Evolutionary conservation across 2,329 filamentous ascomycete genomes (phyloP).

Genomic region (Daldinia sp.): DNA sequence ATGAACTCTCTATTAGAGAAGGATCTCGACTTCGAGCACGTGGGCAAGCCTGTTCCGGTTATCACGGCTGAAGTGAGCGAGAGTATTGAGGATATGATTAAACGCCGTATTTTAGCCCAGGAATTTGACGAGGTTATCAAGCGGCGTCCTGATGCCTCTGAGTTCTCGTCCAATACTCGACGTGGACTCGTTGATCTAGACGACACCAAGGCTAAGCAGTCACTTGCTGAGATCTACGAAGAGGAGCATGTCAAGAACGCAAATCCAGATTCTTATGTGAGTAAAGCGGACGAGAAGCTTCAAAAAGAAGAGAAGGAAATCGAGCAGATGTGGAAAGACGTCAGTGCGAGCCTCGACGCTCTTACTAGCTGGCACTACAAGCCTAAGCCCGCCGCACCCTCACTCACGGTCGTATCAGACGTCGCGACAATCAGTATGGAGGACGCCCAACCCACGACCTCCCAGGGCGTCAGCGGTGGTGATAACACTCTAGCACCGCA

Average conservation of each 20-base stretch:
- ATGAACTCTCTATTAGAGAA: conserved; percentile 92
- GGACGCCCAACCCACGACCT: conserved; percentile 87
- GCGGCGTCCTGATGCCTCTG: conserved; percentile 77
- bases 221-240: conserved; percentile 92
- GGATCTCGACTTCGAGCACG: conserved; percentile 93
- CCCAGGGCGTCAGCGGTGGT: conserved; percentile 73
- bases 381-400: conserved; percentile 83
- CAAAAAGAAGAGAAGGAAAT: conserved; percentile 86
- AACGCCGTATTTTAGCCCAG: conserved; percentile 85
- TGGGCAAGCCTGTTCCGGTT: conserved; percentile 92
- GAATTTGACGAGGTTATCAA: conserved; percentile 93
- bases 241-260: conserved; percentile 83
- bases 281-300: conserved; percentile 82
- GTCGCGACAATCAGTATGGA: conserved; percentile 94
- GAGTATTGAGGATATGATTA: conserved; percentile 92
- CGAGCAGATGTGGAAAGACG: conserved; percentile 80
- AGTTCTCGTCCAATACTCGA: conserved; percentile 65
- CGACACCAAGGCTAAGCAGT: conserved; percentile 85
- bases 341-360: conserved; percentile 82
- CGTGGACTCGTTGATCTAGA: conserved; percentile 83
- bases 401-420: conserved; percentile 86
- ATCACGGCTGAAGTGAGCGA: conserved; percentile 92
- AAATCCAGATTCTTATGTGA: conserved; percentile 81
- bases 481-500: conserved; percentile 87
- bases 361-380: conserved; percentile 96